These are phyloP conservation scores for Lodderomyces jiufengensis DNA, from an alignment of 1,139 yeast genomes.

Conservation along the genomic window DNA sequence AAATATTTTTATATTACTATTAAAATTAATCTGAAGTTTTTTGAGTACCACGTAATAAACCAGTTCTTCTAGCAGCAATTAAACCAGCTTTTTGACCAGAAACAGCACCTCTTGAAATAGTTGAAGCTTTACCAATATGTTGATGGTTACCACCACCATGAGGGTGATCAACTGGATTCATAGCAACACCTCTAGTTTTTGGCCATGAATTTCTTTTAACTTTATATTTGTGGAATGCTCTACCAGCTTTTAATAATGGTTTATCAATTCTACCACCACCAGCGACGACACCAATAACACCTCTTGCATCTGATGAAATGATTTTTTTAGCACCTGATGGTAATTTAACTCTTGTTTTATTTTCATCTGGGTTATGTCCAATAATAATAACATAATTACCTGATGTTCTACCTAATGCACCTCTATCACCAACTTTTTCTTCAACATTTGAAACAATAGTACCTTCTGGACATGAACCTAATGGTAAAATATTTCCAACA, in stretches of 20 bases:
- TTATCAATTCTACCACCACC: conserved; percentile 99
- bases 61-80: conserved; percentile 99
- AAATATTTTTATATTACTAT: no score
- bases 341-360: conserved; percentile 97
- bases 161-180: conserved; percentile 99
- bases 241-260: conserved; percentile 99
- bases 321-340: conserved; percentile 99
- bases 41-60: conserved; percentile 99
- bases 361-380: conserved; percentile 99
- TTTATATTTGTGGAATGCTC: conserved; percentile 99
- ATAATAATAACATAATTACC: conserved; percentile 99
- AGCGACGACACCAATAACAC: conserved; percentile 92
- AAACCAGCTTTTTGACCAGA: conserved; percentile 99
- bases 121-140: conserved; percentile 99
- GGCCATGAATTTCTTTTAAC: conserved; percentile 99
- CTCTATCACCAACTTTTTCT: conserved; percentile 99
- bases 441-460: conserved; percentile 97
- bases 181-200: conserved; percentile 99
- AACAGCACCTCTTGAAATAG: conserved; percentile 99
- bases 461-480: conserved; percentile 98
- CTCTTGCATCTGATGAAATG: conserved; percentile 94
- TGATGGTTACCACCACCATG: conserved; percentile 99
- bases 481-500: conserved; percentile 96
- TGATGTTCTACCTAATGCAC: conserved; percentile 98
- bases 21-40: conserved; percentile 73